Evolutionary conservation across 148 eudicot genomes (phyloP).

Genomic region (Arbutus unedo): DNA sequence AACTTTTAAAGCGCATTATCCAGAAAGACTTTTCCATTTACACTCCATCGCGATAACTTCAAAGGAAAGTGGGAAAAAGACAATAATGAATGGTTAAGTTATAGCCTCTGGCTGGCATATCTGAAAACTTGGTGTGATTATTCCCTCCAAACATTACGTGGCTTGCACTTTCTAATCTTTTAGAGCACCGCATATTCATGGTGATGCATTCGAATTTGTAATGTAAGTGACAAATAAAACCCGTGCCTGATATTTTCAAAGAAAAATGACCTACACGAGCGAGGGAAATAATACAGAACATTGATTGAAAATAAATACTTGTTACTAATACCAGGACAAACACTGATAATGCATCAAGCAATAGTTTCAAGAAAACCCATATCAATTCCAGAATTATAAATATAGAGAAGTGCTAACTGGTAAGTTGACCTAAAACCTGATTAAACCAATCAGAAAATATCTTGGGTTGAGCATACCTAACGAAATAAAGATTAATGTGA

Average conservation of each 20-base stretch:
- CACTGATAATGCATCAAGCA: background rate
- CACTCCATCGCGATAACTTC: background rate
- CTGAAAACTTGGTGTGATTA: background rate
- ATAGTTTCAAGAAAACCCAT: background rate
- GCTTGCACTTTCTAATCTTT: background rate
- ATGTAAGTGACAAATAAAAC: background rate
- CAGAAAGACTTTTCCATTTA: background rate
- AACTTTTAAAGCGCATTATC: background rate
- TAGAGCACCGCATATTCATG: background rate
- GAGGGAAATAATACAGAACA: background rate
- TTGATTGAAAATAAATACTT: background rate
- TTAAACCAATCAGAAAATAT: background rate
- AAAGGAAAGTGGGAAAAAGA: background rate
- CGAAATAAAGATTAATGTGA: too few relatives aligned
- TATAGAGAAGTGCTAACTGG: too few relatives aligned
- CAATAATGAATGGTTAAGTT: background rate
- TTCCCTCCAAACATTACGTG: background rate
- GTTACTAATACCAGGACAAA: background rate
- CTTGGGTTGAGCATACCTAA: too few relatives aligned
- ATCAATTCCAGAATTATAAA: background rate
- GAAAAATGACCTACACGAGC: background rate
- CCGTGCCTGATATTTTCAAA: background rate
- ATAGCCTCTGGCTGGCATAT: background rate
- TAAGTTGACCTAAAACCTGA: background rate
- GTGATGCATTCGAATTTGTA: background rate